Evolutionary conservation across 2,329 filamentous ascomycete genomes (phyloP), one percentile per base, ranked within the genome.

Genomic region (Dichotomopilus funicola): DNA sequence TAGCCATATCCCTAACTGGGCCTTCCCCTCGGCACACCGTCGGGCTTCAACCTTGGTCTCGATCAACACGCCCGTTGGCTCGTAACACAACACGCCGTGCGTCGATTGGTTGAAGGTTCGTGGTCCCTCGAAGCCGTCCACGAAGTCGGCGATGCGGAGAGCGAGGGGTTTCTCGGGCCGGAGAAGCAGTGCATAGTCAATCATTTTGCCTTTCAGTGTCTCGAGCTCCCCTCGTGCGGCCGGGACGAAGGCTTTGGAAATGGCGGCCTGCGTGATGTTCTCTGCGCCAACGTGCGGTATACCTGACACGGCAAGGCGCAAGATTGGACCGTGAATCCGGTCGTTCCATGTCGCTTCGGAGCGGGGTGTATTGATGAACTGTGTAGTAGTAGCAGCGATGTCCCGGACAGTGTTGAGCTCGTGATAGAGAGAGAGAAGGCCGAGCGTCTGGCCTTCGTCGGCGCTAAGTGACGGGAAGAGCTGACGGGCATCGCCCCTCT

Each of bases 291-390:
- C 47, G 13, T 49, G 37, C 19, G 37, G 47, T 10, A 37, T 41
- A 40, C 47, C 41, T 36, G 47, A 49, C 3, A 49, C 47, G 36
- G 47, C 47, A 41, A 49, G 47, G 47, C 47, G 47, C 37, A 49
- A 41, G 4, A 49, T 31, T 49, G 47, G 47, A 12, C 47, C 47
- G 35, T 49, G 37, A 49, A 49, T 49, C 19, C 41, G 47, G 37
- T 49, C 37, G 41, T 49, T 49, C 47, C 47, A 49, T 19, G 47
- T 33, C 47, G 47, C 47, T 49, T 49, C 47, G 47, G 47, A 49
- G 47, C 47, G 47, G 47, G 47, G 33, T 35, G 37, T 41, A 37
- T 49, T 49, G 27, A 41, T 41, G 47, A 49, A 49, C 47, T 27
- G 47, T 41, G 33, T 41, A 49, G 47, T 49, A 41, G 47, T 49